Conservation (phyloP, 192 early-diverging fungal species). For the Dissophora globulifera region DNA sequence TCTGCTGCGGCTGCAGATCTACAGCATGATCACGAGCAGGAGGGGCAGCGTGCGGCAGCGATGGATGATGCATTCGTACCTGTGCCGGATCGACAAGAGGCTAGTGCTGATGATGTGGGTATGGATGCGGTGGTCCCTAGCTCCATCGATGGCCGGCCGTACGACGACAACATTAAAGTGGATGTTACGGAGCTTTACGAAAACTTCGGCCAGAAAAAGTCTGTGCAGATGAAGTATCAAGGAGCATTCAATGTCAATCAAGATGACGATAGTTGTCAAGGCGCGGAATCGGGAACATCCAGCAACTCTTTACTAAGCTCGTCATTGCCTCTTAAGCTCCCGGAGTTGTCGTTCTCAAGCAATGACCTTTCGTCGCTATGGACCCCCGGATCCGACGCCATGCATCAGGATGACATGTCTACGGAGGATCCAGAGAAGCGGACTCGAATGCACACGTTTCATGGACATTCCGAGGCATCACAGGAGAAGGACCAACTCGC, state of each 20-base stretch:
- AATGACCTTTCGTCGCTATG: constrained; percentile 32
- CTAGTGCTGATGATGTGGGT: background rate
- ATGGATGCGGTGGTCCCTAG: too few relatives aligned
- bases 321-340: constrained; percentile 9
- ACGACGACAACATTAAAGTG: constrained; percentile 36
- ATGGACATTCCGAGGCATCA: constrained; percentile 10
- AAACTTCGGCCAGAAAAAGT: constrained; percentile 18
- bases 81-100: background rate
- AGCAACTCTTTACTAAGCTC: background rate
- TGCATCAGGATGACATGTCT: background rate
- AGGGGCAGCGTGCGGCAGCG: background rate
- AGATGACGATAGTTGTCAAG: too few relatives aligned
- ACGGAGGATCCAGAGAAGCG: constrained; percentile 14
- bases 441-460: constrained; percentile 17
- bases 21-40: background rate
- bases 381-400: background rate
- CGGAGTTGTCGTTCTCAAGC: constrained; percentile 32
- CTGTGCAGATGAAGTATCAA: background rate
- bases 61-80: background rate
- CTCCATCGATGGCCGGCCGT: background rate
- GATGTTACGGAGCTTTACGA: constrained; percentile 46
- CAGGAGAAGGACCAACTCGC: constrained; percentile 10
- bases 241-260: too few relatives aligned
- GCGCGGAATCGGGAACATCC: background rate
- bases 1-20: constrained; percentile 7